Base-by-base conservation (phyloP, 331 rosid species). In the Erythrophleum ivorense region DNA sequence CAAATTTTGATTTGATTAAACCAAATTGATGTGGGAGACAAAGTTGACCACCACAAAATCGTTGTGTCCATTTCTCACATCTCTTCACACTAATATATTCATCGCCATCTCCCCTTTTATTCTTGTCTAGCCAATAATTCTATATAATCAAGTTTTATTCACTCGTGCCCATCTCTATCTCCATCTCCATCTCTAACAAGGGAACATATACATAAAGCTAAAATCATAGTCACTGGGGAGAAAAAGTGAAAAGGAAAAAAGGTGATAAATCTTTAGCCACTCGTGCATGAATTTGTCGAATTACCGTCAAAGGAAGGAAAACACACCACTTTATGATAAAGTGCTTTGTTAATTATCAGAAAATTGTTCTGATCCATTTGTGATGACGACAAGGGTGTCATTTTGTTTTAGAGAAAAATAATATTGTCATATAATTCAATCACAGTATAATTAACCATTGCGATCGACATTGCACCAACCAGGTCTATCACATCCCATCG, bases 281-380 rank as follows among this genome's bases (percentile, higher is more conserved):
- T 70, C 75, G 75, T 70, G 75, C 75, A 70, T 70, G 75, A 70
- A 70, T 70, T 45, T 46, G 57, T 70, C 41, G 75, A 29, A 21
- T 48, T 70, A 34, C 12, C 40, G 33, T 48, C 69, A 70, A 7
- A 70, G 53, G 36, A 31, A 70, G 53, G 14, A 31, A 29, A 29
- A 10, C 67, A 31, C 67, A 29, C 18, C 38, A 45, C 75, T 70
- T 70, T 70, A 21, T 6, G 15, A 69, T 70, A 45, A 70, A 70
- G 75, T 70, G 53, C 40, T 70, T 6, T 10, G 36, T 41, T 68
- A 59, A 68, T 12, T 12, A 70, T 19, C 11, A 0, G 7, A 48
- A 65, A 65, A 15, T 15, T 29, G 52, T 40, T 68, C 36, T 68
- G 9, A 68, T 68, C 73, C 73, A 3, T 19, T n/a, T 8, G 66